Evolutionary conservation across 768 basidiomycete species (phyloP), one percentile per base, ranked within the genome.

Genomic region (Tricholoma terreum): DNA sequence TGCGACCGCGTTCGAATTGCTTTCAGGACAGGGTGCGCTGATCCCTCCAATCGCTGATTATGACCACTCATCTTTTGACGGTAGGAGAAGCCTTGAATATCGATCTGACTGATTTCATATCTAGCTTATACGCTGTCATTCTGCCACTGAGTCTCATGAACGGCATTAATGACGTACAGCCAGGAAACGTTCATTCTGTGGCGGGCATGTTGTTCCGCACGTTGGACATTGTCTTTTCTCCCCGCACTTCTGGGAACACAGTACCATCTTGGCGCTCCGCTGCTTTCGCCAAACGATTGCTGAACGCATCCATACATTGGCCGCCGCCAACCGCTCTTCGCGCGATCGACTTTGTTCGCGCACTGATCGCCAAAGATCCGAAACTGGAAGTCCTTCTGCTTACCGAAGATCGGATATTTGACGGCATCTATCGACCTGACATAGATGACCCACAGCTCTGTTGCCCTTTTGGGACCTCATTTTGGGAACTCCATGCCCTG

Each of bases 11-110:
- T 98, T 98, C 66, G 94, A 98, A 67, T 84, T 99, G 49, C 83
- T 98, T 40, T 90, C 92, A 11, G 97, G 97, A 24, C 97, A 99
- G 85, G 97, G 96, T 85, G 58, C 59, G 74, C 64, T 61, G 55
- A 54, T 56, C 56, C 42, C 57, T 17, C 59, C 58, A 30, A 27
- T 56, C 59, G 45, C 55, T 50, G 27, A 36, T 35, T n/a, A n/a
- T 48, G 42, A 34, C 51, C 6, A 58, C 55, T 22, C 63, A 56
- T 56, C 45, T 63, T 52, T 52, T 55, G 55, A 57, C 57, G 59
- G 56, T 68, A 96, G 94, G 94, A 57, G 97, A 99, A 75, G 92
- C 96, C n/a, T 80, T 99, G 63, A 94, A 94, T 66, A 92, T 99
- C 67, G 97, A 98, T 78, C 81, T 98, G 54, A 80, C 77, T 65